Percentiles rank a stretch among this genome's conserved stretches.
phyloP scores from a whole-genome alignment of 352 stramenopile genomes.

The Blastocystis sp. region DNA sequence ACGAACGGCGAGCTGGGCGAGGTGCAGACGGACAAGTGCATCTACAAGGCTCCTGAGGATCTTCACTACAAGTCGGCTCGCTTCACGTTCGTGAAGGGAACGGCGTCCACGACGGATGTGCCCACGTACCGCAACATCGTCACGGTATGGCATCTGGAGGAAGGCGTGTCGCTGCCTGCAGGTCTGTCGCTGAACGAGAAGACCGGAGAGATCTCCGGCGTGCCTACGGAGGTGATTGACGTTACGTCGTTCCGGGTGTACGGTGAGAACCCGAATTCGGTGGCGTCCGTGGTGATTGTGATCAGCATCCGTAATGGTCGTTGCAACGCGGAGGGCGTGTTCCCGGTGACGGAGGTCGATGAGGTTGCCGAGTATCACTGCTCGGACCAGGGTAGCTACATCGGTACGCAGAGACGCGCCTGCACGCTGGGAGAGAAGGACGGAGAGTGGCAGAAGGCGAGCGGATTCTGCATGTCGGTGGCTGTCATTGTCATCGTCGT shows the following conservation, averaged over 20 bases:
- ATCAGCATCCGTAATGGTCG: background rate
- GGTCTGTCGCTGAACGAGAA: background rate
- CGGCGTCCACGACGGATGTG: background rate
- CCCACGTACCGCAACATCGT: slow-evolving; percentile 7
- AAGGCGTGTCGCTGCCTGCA: background rate
- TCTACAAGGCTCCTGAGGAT: background rate
- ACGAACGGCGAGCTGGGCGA: background rate
- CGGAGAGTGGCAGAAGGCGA: background rate
- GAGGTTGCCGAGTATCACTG: background rate
- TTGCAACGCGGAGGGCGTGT: background rate
- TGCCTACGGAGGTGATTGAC: background rate
- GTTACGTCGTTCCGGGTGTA: background rate
- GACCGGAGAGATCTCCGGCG: background rate
- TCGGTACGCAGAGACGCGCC: background rate
- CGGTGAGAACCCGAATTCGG: background rate
- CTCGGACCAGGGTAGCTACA: background rate
- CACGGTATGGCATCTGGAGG: background rate
- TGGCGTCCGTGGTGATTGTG: background rate
- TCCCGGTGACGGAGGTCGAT: background rate
- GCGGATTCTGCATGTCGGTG: background rate
- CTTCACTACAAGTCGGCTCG: background rate
- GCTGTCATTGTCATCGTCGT: background rate
- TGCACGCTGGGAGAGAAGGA: background rate
- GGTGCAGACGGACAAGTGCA: slow-evolving; percentile 15
- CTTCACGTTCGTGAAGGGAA: background rate